phyloP scores from a whole-genome alignment of 2,329 filamentous ascomycete genomes.

The Paracamarosporium sp. region DNA sequence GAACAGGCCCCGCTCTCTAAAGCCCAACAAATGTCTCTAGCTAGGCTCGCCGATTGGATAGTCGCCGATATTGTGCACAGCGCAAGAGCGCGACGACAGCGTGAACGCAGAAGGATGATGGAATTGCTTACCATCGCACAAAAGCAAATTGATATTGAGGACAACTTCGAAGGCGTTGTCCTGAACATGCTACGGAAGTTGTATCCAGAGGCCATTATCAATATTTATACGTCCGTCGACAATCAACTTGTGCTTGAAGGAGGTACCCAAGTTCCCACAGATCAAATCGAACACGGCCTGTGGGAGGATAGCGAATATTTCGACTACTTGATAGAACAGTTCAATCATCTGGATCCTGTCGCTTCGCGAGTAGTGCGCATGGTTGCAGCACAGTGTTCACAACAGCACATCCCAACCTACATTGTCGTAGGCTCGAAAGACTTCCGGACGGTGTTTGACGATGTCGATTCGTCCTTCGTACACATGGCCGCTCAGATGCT shows the following conservation, averaged over 20 bases:
- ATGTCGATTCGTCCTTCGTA: conserved; percentile 56
- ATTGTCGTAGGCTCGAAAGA: conserved; percentile 51
- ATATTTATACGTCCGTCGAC: conserved; percentile 32
- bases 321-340: conserved; percentile 46
- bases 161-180: conserved; percentile 31
- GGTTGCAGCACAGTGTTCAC: conserved; percentile 47
- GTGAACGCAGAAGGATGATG: conserved; percentile 48
- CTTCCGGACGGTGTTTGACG: conserved; percentile 54
- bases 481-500: conserved; percentile 50
- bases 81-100: conserved; percentile 47
- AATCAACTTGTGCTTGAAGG: conserved; percentile 33
- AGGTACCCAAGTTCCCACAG: conserved; percentile 31
- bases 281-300: conserved; percentile 46
- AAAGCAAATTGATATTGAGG: conserved; percentile 23
- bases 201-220: conserved; percentile 45
- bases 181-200: conserved; percentile 36
- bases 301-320: conserved; percentile 55
- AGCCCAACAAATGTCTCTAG: conserved; percentile 39
- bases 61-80: conserved; percentile 52
- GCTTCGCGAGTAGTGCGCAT: conserved; percentile 45
- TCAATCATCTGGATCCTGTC: conserved; percentile 42
- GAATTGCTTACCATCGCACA: conserved; percentile 42
- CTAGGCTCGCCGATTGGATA: conserved; percentile 49
- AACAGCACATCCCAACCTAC: conserved; percentile 37
- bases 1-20: conserved; percentile 39